Percentiles rank a stretch among this genome's conserved stretches.
These are phyloP conservation scores for Microdochium paspali DNA, from an alignment of 2,329 filamentous ascomycete genomes.

Conservation along the genomic window DNA sequence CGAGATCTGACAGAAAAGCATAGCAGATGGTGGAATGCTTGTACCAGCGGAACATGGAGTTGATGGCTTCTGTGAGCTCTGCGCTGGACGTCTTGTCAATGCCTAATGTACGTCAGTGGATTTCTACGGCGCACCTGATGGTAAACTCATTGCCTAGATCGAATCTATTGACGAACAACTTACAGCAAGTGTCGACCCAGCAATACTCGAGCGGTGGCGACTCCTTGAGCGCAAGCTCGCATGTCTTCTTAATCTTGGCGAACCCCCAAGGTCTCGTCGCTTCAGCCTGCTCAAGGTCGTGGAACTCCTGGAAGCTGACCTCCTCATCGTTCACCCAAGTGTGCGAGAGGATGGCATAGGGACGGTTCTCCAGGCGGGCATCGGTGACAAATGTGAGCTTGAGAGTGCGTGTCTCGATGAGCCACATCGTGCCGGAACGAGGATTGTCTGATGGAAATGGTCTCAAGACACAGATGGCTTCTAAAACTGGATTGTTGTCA, in stretches of 20 bases:
- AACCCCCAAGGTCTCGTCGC: neutral
- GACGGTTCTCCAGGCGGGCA: slow-evolving; percentile 24
- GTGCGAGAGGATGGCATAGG: slow-evolving; percentile 19
- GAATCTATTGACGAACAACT: too few species aligned
- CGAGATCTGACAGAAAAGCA: neutral
- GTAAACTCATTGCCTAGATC: too few species aligned
- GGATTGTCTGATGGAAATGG: too few species aligned
- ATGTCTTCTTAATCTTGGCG: neutral
- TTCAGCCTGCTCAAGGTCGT: slow-evolving; percentile 7
- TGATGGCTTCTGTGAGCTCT: slow-evolving; percentile 8
- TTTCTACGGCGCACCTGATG: too few species aligned
- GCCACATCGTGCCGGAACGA: too few species aligned
- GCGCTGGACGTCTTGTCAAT: slow-evolving; percentile 9
- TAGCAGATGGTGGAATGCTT: neutral
- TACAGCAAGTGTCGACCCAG: slow-evolving; percentile 12
- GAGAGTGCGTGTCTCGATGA: neutral
- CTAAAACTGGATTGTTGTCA: too few species aligned
- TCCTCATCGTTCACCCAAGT: slow-evolving; percentile 16
- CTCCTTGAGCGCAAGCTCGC: neutral
- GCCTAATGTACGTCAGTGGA: neutral
- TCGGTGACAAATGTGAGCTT: slow-evolving; percentile 21
- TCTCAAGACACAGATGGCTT: too few species aligned
- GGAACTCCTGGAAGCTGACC: slow-evolving; percentile 5
- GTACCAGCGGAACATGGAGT: slow-evolving; percentile 10
- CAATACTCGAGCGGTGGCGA: slow-evolving; percentile 1